phyloP scores from a whole-genome alignment of 352 stramenopile genomes.

The Pythium monospermum region DNA sequence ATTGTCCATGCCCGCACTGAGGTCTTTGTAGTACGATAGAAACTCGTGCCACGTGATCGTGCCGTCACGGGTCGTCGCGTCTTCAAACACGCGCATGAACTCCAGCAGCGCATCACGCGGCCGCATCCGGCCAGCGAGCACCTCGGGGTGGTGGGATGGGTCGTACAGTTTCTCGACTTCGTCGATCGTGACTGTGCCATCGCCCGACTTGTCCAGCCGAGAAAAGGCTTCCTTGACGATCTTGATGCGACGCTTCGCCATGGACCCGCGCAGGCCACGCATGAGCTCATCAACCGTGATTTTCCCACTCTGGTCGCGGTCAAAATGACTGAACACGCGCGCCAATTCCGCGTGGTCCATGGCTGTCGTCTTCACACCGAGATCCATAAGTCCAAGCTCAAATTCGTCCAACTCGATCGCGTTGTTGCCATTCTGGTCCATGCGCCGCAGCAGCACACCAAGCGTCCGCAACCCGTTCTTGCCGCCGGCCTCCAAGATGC shows the following conservation, averaged over 20 bases:
- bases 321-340: slow-evolving; percentile 67
- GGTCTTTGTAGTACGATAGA: slow-evolving; percentile 88
- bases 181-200: slow-evolving; percentile 55
- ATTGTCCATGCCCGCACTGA: slow-evolving; percentile 67
- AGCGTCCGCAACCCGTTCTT: slow-evolving; percentile 76
- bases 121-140: slow-evolving; percentile 55
- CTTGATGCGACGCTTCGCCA: slow-evolving; percentile 72
- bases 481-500: slow-evolving; percentile 53
- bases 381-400: slow-evolving; percentile 38
- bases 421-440: slow-evolving; percentile 78
- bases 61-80: slow-evolving; percentile 30
- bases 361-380: slow-evolving; percentile 22
- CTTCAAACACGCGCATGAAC: slow-evolving; percentile 76
- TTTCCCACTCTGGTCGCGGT: slow-evolving; percentile 73
- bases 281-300: slow-evolving; percentile 90
- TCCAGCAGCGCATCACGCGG: slow-evolving; percentile 70
- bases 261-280: slow-evolving; percentile 67
- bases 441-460: slow-evolving; percentile 56
- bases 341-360: slow-evolving; percentile 39
- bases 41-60: slow-evolving; percentile 83
- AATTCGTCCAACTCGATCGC: slow-evolving; percentile 73
- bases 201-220: slow-evolving; percentile 54
- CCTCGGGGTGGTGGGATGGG: slow-evolving; percentile 74
- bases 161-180: slow-evolving; percentile 77
- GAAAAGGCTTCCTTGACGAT: slow-evolving; percentile 87